Evolutionary conservation across 2,329 filamentous ascomycete genomes (phyloP).

Genomic region (Talaromyces sp.): DNA sequence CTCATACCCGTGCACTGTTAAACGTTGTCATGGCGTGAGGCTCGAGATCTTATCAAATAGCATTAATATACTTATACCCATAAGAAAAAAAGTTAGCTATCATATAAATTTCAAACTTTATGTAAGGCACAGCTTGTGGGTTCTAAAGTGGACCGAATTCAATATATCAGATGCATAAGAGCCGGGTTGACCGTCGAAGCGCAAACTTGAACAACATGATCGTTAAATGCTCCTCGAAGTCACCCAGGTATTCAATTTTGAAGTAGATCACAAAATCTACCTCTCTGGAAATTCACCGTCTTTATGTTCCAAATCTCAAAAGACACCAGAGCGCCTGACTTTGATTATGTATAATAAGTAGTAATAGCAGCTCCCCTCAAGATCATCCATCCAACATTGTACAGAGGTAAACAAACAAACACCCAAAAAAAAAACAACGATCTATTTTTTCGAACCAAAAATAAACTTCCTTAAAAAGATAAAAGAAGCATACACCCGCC

Average conservation of each 20-base stretch:
- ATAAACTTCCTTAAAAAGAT: neutral
- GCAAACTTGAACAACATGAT: neutral
- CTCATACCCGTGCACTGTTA: too few species aligned
- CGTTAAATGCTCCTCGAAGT: neutral
- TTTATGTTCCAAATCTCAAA: neutral
- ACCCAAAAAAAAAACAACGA: slow-evolving; percentile 1
- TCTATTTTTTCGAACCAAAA: neutral
- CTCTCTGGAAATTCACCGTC: neutral
- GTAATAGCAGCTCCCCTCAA: neutral
- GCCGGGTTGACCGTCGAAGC: too few species aligned
- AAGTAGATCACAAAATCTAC: neutral
- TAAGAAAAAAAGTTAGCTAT: too few species aligned
- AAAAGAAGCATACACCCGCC: neutral
- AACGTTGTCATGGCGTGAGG: too few species aligned
- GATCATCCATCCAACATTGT: slow-evolving; percentile 1
- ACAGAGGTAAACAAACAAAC: slow-evolving; percentile 15
- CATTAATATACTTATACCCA: too few species aligned
- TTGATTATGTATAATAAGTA: neutral
- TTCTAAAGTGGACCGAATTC: neutral
- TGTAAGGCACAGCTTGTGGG: neutral
- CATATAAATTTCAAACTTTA: too few species aligned
- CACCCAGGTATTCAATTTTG: neutral
- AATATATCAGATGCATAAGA: neutral
- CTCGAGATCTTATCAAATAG: too few species aligned
- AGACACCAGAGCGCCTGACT: neutral